Conservation (phyloP, 768 basidiomycete species). For the Lactarius quietus region DNA sequence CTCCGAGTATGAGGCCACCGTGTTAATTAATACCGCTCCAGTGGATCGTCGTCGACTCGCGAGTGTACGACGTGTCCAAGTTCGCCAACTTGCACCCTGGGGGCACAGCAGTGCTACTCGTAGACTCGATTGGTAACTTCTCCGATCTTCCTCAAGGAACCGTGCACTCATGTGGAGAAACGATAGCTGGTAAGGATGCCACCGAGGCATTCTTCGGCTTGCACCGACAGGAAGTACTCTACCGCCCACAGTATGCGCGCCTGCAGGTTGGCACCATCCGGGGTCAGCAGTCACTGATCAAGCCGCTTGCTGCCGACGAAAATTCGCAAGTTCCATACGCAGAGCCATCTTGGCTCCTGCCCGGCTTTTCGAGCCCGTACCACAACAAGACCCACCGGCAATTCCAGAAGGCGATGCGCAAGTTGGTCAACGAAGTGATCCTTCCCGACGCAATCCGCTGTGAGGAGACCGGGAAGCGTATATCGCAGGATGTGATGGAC, state of each 20-base stretch:
- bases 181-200: conserved; percentile 63
- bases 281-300: conserved; percentile 55
- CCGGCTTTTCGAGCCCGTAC: conserved; percentile 71
- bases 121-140: conserved; percentile 54
- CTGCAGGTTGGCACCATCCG: conserved; percentile 61
- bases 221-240: conserved; percentile 78
- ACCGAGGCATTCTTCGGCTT: conserved; percentile 83
- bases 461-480: conserved; percentile 85
- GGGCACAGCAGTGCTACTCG: conserved; percentile 69
- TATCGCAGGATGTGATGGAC: conserved; percentile 80
- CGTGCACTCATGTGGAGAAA: background rate
- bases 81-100: conserved; percentile 88
- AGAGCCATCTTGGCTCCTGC: conserved; percentile 76
- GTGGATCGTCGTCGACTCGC: conserved; percentile 82
- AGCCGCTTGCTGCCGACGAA: conserved; percentile 54
- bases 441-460: conserved; percentile 68
- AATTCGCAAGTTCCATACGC: conserved; percentile 78
- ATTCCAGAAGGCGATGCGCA: conserved; percentile 74
- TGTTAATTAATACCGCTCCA: conserved; percentile 30
- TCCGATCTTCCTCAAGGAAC: background rate
- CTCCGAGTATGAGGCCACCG: background rate
- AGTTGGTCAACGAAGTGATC: conserved; percentile 74
- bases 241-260: conserved; percentile 66
- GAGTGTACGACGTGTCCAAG: conserved; percentile 76
- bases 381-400: conserved; percentile 68